Evolutionary conservation across 225 moss, liverwort and hornwort genomes (phyloP).

Genomic region (Pleurozium schreberi): DNA sequence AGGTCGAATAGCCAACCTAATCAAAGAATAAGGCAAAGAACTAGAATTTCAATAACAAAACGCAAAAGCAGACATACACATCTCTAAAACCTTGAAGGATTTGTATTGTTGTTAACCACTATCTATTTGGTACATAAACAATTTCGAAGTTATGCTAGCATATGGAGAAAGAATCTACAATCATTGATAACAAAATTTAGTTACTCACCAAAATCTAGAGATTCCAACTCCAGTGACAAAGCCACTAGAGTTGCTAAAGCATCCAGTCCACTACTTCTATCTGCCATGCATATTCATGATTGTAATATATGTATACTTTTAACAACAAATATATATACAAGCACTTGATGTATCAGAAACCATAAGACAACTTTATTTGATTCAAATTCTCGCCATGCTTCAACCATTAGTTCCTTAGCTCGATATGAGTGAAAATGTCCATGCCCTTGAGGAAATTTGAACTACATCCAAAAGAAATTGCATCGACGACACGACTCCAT

Average conservation of each 20-base stretch:
- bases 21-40: neutral
- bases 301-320: neutral
- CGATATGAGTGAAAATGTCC: neutral
- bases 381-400: neutral
- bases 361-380: neutral
- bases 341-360: neutral
- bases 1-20: neutral
- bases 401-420: neutral
- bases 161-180: neutral
- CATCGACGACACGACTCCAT: neutral
- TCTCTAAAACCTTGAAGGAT: no score
- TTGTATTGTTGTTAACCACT: no score
- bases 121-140: neutral
- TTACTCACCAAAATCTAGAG: slow-evolving; percentile 44
- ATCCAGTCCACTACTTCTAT: slow-evolving; percentile 82
- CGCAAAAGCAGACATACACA: neutral
- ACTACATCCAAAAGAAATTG: neutral
- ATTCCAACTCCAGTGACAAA: slow-evolving; percentile 62
- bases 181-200: slow-evolving; percentile 23
- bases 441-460: neutral
- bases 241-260: slow-evolving; percentile 84
- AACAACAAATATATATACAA: neutral
- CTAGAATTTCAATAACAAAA: neutral
- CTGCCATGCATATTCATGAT: slow-evolving; percentile 20
- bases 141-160: neutral